phyloP scores from a whole-genome alignment of 2,329 filamentous ascomycete species.

The Karstenula rhodostoma region DNA sequence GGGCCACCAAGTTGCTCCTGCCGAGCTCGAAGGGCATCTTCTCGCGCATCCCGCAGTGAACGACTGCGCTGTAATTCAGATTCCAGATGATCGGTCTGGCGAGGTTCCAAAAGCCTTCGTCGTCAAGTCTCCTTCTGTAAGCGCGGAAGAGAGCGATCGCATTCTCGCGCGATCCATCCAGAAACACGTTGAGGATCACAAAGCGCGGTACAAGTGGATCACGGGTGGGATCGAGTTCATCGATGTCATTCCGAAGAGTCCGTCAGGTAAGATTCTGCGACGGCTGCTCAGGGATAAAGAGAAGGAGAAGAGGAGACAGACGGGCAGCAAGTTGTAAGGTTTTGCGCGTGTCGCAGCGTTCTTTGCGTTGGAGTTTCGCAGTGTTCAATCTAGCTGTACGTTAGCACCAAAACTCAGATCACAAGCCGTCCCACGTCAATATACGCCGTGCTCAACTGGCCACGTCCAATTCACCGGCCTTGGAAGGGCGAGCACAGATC shows the following conservation, averaged over 20 bases:
- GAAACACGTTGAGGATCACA: constrained; percentile 67
- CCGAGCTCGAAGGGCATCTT: constrained; percentile 82
- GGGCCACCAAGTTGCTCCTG: constrained; percentile 84
- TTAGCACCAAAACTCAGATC: not conserved
- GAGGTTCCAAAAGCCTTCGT: constrained; percentile 71
- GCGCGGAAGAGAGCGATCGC: constrained; percentile 61
- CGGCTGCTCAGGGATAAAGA: constrained; percentile 76
- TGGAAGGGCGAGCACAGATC: not conserved
- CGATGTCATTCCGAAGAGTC: constrained; percentile 65
- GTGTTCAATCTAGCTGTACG: no score
- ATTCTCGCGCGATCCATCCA: constrained; percentile 60
- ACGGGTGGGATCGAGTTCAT: constrained; percentile 64
- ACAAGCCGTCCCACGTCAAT: not conserved
- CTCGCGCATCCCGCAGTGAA: constrained; percentile 77
- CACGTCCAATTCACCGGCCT: no score
- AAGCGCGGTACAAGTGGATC: constrained; percentile 69
- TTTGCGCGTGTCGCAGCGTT: not conserved
- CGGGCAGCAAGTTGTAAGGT: constrained; percentile 70
- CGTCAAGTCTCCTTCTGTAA: constrained; percentile 64
- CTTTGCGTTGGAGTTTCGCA: not conserved
- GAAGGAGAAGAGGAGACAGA: constrained; percentile 69
- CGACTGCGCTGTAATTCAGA: constrained; percentile 80
- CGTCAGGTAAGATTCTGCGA: constrained; percentile 69
- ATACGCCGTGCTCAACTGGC: not conserved
- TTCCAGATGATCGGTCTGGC: constrained; percentile 69